Base-by-base conservation (phyloP, 495 filamentous ascomycete species). In the Daldinia childiae region DNA sequence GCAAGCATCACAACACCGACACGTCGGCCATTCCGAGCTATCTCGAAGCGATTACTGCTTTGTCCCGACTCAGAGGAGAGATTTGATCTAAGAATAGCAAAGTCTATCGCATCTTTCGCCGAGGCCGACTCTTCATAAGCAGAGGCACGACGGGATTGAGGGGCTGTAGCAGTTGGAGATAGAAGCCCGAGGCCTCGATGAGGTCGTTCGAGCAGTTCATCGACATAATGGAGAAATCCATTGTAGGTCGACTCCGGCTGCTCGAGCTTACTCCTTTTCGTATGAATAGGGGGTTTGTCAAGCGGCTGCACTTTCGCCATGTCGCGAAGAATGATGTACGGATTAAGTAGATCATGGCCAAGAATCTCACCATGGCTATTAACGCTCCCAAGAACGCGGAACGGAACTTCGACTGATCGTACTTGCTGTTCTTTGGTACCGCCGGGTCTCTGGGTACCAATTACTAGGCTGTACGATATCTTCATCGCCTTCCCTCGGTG, bases 401-500 rank as follows among this genome's bases (percentile, higher is more conserved):
- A 98, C 2, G 96, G 95, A 29, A 98, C 85, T 63, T 97, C 94
- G 29, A 97, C 91, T n/a, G 92, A 91, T 74, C 91, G 92, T 58
- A 98, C 90, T 74, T 95, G 93, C 70, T 93, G 89, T 67, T 94
- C 91, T 64, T 87, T 89, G 11, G 86, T 82, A 15, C 88, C 89
- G 19, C 92, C 93, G 4, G 95, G 89, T 55, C 95, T 82, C 76
- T 98, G 95, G 4, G 93, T 97, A 34, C 95, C 95, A 71, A 99
- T 93, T 27, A 97, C 88, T 14, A 99, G 80, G 78, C 91, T 92
- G 83, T 99, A 99, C 2, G 87, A 87, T 34, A 98, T 92, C 77
- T 97, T 98, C 59, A 98, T 96, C 4, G 94, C 93, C 74, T 94
- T 95, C 17, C 95, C 95, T 70, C 91, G 90, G 73, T 98, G 92